Percentiles rank a stretch among this genome's conserved stretches.
phyloP scores from a whole-genome alignment of 306 rosid species.

The Leucaena leucocephala region DNA sequence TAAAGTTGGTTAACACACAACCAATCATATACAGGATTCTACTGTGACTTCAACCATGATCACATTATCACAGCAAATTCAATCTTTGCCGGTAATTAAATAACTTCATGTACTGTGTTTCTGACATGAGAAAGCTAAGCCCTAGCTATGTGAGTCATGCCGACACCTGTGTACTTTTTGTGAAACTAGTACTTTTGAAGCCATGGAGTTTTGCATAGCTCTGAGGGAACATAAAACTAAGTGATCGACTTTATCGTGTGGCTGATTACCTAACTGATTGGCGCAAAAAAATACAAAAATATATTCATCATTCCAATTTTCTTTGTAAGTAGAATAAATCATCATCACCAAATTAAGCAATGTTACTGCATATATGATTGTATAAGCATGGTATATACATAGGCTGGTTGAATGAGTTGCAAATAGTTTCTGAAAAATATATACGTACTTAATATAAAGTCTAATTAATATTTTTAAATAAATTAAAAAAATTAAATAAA shows the following conservation, averaged over 20 bases:
- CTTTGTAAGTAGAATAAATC: background rate
- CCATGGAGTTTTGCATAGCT: conserved; percentile 23
- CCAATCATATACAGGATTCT: background rate
- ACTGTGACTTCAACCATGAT: background rate
- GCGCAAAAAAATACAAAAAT: background rate
- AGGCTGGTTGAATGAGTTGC: background rate
- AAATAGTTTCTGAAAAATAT: background rate
- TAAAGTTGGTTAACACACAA: background rate
- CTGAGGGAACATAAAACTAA: conserved; percentile 4
- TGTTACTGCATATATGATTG: background rate
- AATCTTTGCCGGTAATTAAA: background rate
- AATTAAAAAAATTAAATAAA: too few species aligned
- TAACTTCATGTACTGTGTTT: background rate
- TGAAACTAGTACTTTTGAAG: conserved; percentile 7
- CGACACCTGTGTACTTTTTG: conserved; percentile 29
- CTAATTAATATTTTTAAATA: too few species aligned
- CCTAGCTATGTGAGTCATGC: conserved; percentile 1
- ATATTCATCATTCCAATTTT: background rate
- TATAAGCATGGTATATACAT: background rate
- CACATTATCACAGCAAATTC: conserved; percentile 11
- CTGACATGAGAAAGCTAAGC: conserved; percentile 12
- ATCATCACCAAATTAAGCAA: background rate
- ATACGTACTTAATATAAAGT: too few species aligned
- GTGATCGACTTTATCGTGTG: conserved; percentile 3
- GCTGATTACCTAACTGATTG: background rate